Conservation (phyloP, 1,284 basidiomycete genomes). For the Cutaneotrichosporon sp. region DNA sequence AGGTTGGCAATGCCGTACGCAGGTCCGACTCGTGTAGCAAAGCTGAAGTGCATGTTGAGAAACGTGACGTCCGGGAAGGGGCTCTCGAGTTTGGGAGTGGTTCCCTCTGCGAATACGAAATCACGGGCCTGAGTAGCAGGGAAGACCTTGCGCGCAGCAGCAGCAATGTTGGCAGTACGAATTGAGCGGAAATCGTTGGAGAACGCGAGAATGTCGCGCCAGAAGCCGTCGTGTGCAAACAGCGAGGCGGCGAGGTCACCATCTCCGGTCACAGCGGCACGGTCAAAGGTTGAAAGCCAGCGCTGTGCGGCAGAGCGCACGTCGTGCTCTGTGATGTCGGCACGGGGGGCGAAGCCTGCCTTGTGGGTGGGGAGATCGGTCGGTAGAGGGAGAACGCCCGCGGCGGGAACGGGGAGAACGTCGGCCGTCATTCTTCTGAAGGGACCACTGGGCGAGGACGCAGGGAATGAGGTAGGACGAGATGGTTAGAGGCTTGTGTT, state of each 20-base stretch:
- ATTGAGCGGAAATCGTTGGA: conserved; percentile 37
- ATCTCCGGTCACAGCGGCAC: conserved; percentile 20
- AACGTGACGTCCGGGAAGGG: conserved; percentile 59
- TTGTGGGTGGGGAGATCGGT: conserved; percentile 11
- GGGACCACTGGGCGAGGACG: background rate
- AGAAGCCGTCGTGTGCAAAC: conserved; percentile 32
- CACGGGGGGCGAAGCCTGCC: background rate
- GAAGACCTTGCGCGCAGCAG: conserved; percentile 47
- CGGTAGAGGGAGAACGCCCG: conserved; percentile 1
- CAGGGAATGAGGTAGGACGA: background rate
- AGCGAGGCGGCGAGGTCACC: conserved; percentile 24
- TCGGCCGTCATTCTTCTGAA: background rate
- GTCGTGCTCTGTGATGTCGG: background rate
- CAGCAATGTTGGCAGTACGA: conserved; percentile 27
- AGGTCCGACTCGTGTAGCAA: conserved; percentile 55
- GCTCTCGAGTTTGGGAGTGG: conserved; percentile 38
- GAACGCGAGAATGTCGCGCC: conserved; percentile 34
- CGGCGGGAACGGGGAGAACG: background rate
- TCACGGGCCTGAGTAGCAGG: conserved; percentile 43
- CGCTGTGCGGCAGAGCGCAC: background rate
- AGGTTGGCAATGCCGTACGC: conserved; percentile 57
- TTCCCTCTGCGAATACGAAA: conserved; percentile 48
- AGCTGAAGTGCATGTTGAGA: conserved; percentile 58
- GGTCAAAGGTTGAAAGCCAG: conserved; percentile 3
- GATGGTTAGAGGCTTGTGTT: background rate